Evolutionary conservation across 2,329 filamentous ascomycete genomes (phyloP).

Genomic region (Arachnomyces sp.): DNA sequence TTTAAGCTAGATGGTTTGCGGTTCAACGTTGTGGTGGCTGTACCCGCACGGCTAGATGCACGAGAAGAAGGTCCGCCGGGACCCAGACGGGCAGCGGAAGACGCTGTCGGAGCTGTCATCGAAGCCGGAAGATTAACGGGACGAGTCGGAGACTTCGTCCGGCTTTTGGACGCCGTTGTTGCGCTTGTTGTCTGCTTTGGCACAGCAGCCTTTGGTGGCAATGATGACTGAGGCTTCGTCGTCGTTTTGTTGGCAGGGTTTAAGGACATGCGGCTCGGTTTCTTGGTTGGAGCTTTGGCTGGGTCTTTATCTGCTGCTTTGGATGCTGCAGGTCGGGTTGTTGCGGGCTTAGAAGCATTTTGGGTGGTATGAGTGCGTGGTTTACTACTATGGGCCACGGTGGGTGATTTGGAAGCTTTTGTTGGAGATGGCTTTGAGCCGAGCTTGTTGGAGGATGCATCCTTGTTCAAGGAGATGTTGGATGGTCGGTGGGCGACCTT

Average conservation of each 20-base stretch:
- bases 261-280: constrained; percentile 25
- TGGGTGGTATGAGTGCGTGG: constrained; percentile 5
- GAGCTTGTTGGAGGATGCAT: constrained; percentile 16
- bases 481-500: constrained; percentile 26
- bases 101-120: constrained; percentile 32
- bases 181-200: constrained; percentile 1
- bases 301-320: constrained; percentile 22
- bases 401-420: constrained; percentile 16
- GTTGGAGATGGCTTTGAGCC: constrained; percentile 14
- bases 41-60: constrained; percentile 21
- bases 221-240: constrained; percentile 21
- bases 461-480: constrained; percentile 22
- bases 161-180: constrained; percentile 10
- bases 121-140: constrained; percentile 34
- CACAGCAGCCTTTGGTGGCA: constrained; percentile 21
- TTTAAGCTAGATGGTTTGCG: constrained; percentile 20
- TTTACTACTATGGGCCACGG: too few species aligned
- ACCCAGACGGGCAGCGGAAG: constrained; percentile 29
- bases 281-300: constrained; percentile 21
- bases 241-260: constrained; percentile 22
- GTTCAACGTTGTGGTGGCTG: constrained; percentile 19
- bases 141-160: constrained; percentile 33
- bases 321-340: constrained; percentile 12
- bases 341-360: constrained; percentile 14
- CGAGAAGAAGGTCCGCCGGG: constrained; percentile 15